Evolutionary conservation across 306 rosid genomes (phyloP), one percentile per base, ranked within the genome.

Genomic region (Crotalaria pallida): DNA sequence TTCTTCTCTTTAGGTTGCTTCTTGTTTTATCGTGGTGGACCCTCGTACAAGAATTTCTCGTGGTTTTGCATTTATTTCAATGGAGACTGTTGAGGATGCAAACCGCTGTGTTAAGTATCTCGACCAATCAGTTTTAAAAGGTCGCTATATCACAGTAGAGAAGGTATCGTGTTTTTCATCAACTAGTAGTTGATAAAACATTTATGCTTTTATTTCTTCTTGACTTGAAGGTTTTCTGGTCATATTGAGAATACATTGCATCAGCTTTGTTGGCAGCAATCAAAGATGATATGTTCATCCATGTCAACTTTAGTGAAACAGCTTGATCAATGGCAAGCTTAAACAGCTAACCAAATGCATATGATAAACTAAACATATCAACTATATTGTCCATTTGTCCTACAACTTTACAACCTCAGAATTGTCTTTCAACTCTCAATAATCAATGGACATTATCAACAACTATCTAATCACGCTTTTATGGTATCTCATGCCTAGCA

Each of bases 191-290:
- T 41, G 75, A 58, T 56, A 43, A 44, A 79, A 66, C 34, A 58
- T 69, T 67, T 17, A 26, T 65, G 29, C 75, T 75, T 82, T 72
- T 72, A 52, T 69, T 74, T 83, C 70, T 67, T 82, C 92, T 89
- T 94, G 83, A 91, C 96, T 75, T 73, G 87, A 82, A 87, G 86
- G 92, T 91, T 91, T 94, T 88, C 86, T 91, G 97, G 88, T 79
- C 85, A 83, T 87, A 87, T 86, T 94, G 96, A 91, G 96, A 94
- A 92, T 84, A 72, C 94, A 78, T 91, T 91, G 87, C 80, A 78
- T 91, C 96, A 87, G 92, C 91, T 87, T 76, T 84, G 84, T 89
- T 94, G 99, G 97, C 99, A 89, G 91, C 96, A 86, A 88, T 81
- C 98, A 85, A 88, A 88, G 97, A 91, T 87, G 98, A 88, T 78